Evolutionary conservation across 371 early-diverging fungal genomes (phyloP), one percentile per base, ranked within the genome.

Genomic region (Choanephora cucurbitarum): DNA sequence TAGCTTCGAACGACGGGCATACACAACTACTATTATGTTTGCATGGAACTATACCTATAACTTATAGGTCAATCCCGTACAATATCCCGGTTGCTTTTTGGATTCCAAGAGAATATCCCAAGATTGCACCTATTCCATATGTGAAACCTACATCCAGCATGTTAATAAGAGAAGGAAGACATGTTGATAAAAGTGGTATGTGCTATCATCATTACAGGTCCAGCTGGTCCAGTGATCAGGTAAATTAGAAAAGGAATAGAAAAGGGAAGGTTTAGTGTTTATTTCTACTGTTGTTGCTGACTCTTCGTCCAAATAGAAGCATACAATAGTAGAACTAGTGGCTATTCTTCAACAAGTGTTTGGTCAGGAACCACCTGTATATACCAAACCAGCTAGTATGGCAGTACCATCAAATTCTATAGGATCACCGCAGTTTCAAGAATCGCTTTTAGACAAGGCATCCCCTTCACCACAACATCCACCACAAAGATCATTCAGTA

Each of bases 81-180:
- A 94, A 96, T 72, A 96, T 96, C 52, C 97, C 96, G 1, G 84
- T 96, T 10, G 89, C 87, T 18, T 80, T 93, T 43, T 94, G 92
- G 93, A 70, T 95, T 24, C 97, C 97, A 31, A 83, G 77, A 28
- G 81, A 80, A 39, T 96, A 93, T 62, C 97, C 97, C 4, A 71
- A 72, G 28, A 70, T 77, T 49, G 83, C 95, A 19, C 97, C 97
- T 19, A 81, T 90, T 54, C 83, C 84, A 2, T 92, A 88, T 60
- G 96, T 96, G 17, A 88, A 84, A 17, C 97, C 97, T 21, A 96
- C 97, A 10, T 76, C 87, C 6, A 80, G 75, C 49, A 96, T 96
- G 97, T 66, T 90, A 11, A 86, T 96, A 32, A 84, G 85, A 66
- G 81, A 88, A 51, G 82, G 90, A 18, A 84, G 85, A 66, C 82